Evolutionary conservation across 805 yeast species (phyloP), one percentile per base, ranked within the genome.

Genomic region (Komagataella kurtzmanii): DNA sequence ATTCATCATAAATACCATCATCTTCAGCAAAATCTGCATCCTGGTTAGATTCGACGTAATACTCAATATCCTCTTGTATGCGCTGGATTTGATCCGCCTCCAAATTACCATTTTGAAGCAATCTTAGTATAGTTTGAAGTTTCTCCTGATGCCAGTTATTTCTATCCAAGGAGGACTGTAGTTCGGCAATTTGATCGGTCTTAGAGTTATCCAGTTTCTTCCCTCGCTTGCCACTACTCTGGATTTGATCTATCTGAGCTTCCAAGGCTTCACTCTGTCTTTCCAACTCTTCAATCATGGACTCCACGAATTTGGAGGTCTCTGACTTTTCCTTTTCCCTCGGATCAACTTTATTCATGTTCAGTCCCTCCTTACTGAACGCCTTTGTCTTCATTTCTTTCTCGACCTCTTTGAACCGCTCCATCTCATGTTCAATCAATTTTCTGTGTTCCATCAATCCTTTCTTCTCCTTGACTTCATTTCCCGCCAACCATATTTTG

Each of bases 1-100:
- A 75, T 54, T 82, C 88, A 58, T 93, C 97, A 66, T 91, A 93
- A 54, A 91, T 79, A 12, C 88, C 89, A 59, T 90, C 97, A 65
- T 91, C 96, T 61, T 89, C 97, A 40, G 90, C 84, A 65, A 89
- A 91, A 60, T 90, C 96, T 3, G 82, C 90, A 52, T 89, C 97
- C 65, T 85, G 93, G 62, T 91, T 91, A 56, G 88, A 85, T 58
- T 93, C 98, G 30, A 93, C 93, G 65, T 88, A 90, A 69, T 93
- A 91, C 58, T 79, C 86, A 64, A 91, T 85, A 65, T 91, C 98
- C 51, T 91, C 98, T 62, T 83, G 82, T 53, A 88, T 79, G 19
- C 75, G 83, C 58, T 83, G 83, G 7, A 91, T 80, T 50, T 79
- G 77, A 17, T 85, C 95, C 2, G 89, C 84, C 44, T 83, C 88